Conservation (phyloP, 352 stramenopile species). For the Pythium oligandrum region DNA sequence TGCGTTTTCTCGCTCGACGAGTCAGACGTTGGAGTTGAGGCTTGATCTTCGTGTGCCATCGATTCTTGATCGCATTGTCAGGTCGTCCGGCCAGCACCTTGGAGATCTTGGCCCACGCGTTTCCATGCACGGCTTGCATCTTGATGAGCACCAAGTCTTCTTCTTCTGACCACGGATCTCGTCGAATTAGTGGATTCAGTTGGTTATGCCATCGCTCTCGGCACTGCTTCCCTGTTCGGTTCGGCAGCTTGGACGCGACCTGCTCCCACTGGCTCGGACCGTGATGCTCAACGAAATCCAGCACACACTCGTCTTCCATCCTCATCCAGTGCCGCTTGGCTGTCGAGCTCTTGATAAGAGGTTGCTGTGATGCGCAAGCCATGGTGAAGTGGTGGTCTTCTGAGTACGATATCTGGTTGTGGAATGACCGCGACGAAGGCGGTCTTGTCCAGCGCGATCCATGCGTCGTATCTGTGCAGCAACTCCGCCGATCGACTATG, state of each 20-base stretch:
- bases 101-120: constrained; percentile 47
- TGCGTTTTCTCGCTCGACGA: too few relatives aligned
- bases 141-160: constrained; percentile 31
- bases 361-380: too few relatives aligned
- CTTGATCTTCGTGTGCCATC: constrained; percentile 28
- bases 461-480: too few relatives aligned
- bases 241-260: not conserved
- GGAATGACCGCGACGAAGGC: too few relatives aligned
- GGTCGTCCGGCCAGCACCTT: constrained; percentile 35
- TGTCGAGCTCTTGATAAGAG: too few relatives aligned
- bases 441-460: too few relatives aligned
- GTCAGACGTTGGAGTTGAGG: too few relatives aligned
- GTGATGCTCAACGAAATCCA: not conserved
- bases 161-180: constrained; percentile 23
- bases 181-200: constrained; percentile 38
- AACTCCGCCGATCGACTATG: too few relatives aligned
- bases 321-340: not conserved
- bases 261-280: not conserved
- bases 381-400: too few relatives aligned
- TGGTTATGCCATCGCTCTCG: constrained; percentile 22
- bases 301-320: not conserved
- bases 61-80: constrained; percentile 54
- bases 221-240: not conserved
- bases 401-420: too few relatives aligned
- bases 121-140: constrained; percentile 28